Evolutionary conservation across 768 basidiomycete species (phyloP).

Genomic region (Pisolithus tinctorius): DNA sequence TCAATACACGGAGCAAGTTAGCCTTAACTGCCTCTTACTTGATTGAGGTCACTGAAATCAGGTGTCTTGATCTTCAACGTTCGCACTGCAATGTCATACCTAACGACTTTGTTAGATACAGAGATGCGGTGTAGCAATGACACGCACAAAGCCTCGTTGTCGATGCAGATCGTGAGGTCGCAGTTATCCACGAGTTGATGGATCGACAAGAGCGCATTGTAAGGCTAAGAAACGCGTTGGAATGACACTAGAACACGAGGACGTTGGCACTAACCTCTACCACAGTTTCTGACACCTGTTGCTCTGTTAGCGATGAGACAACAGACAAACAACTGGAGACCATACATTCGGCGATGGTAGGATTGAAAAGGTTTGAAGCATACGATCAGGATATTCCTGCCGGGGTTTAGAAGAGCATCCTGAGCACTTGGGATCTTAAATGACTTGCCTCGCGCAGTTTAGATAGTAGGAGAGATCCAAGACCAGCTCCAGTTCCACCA

Average conservation of each 20-base stretch:
- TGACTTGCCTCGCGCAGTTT: constrained; percentile 70
- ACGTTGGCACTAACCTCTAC: constrained; percentile 38
- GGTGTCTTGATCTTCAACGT: constrained; percentile 63
- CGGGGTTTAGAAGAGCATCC: constrained; percentile 7
- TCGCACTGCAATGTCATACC: constrained; percentile 65
- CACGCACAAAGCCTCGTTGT: constrained; percentile 78
- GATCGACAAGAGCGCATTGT: constrained; percentile 77
- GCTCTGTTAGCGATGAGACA: constrained; percentile 7
- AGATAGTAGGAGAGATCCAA: constrained; percentile 73
- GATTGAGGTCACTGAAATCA: constrained; percentile 61
- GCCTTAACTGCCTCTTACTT: constrained; percentile 32
- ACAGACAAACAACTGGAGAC: not conserved
- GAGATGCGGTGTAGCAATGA: not conserved
- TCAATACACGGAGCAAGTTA: not conserved
- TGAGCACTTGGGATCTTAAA: not conserved
- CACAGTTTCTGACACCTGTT: constrained; percentile 40
- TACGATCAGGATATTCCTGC: constrained; percentile 51
- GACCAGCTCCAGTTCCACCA: constrained; percentile 84
- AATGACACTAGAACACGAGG: constrained; percentile 4
- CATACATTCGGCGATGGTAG: constrained; percentile 52
- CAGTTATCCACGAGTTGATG: constrained; percentile 88
- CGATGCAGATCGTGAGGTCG: constrained; percentile 78
- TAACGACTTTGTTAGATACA: constrained; percentile 18
- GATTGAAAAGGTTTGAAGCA: constrained; percentile 47
- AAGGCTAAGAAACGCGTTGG: constrained; percentile 40